These are phyloP conservation scores for Aureobasidium pullulans DNA, from an alignment of 2,329 filamentous ascomycete genomes.

Conservation along the genomic window DNA sequence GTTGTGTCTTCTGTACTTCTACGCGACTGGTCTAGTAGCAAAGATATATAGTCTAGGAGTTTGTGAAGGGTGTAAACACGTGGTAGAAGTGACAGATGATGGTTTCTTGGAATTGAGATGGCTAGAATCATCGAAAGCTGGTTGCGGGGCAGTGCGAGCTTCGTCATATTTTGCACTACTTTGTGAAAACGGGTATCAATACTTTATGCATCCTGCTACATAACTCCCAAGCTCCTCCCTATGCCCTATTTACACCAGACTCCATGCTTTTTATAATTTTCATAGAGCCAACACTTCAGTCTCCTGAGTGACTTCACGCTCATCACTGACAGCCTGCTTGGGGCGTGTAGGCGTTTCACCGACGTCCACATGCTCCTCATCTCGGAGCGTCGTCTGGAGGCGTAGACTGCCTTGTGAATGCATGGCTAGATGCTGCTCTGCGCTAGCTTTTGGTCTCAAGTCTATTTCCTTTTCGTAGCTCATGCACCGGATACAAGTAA, in stretches of 20 bases:
- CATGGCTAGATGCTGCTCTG: not conserved
- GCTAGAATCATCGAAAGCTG: constrained; percentile 7
- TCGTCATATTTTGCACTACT: not conserved
- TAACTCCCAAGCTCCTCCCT: constrained; percentile 2
- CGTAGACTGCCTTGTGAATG: not conserved
- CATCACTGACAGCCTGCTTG: not conserved
- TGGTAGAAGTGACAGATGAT: not conserved
- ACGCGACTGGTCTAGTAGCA: not conserved
- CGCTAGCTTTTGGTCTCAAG: not conserved
- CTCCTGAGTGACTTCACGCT: not conserved
- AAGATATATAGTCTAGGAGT: not conserved
- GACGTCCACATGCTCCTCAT: not conserved
- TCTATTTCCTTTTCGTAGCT: not conserved
- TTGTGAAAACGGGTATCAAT: constrained; percentile 1
- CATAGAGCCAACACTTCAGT: not conserved
- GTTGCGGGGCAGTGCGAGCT: not conserved
- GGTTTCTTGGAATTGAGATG: not conserved
- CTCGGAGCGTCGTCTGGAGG: not conserved
- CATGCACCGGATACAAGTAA: constrained; percentile 52
- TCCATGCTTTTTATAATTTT: not conserved
- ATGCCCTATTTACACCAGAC: not conserved
- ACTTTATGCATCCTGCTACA: not conserved
- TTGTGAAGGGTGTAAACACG: not conserved
- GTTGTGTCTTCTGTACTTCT: not conserved
- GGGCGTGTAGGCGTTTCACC: not conserved